Conservation (phyloP, 805 yeast genomes). For the Zygoascus tannicola region DNA sequence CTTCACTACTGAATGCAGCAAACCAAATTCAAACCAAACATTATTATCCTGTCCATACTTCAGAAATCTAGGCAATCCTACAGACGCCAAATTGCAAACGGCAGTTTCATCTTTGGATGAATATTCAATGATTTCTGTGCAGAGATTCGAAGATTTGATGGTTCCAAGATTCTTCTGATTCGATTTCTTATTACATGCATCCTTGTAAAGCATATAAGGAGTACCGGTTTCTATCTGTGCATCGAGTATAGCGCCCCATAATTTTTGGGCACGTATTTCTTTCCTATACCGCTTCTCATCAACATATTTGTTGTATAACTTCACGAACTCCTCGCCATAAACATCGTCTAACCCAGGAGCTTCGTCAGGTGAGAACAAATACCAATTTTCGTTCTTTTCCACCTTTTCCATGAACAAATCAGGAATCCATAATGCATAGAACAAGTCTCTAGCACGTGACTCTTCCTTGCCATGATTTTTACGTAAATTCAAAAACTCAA, state of each 20-base stretch:
- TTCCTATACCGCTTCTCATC: constrained; percentile 52
- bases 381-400: constrained; percentile 71
- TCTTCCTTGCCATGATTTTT: constrained; percentile 96
- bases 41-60: constrained; percentile 34
- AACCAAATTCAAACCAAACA: constrained; percentile 57
- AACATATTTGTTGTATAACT: constrained; percentile 65
- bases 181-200: constrained; percentile 76
- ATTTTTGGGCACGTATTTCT: constrained; percentile 73
- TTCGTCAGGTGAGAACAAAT: constrained; percentile 79
- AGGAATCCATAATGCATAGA: constrained; percentile 90
- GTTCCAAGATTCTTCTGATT: constrained; percentile 90
- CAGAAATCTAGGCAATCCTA: constrained; percentile 78
- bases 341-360: constrained; percentile 79
- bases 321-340: constrained; percentile 76
- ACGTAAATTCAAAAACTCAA: constrained; percentile 75
- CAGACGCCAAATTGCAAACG: constrained; percentile 88
- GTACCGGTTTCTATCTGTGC: constrained; percentile 95
- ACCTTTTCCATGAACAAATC: constrained; percentile 92
- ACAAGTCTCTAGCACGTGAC: constrained; percentile 82
- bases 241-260: constrained; percentile 83
- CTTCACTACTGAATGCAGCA: constrained; percentile 68
- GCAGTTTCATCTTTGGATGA: constrained; percentile 90
- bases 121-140: constrained; percentile 91
- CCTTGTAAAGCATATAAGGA: constrained; percentile 91
- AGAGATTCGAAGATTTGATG: constrained; percentile 86